These are phyloP conservation scores for Samsoniella hepiali DNA, from an alignment of 2,329 filamentous ascomycete genomes.

Conservation along the genomic window DNA sequence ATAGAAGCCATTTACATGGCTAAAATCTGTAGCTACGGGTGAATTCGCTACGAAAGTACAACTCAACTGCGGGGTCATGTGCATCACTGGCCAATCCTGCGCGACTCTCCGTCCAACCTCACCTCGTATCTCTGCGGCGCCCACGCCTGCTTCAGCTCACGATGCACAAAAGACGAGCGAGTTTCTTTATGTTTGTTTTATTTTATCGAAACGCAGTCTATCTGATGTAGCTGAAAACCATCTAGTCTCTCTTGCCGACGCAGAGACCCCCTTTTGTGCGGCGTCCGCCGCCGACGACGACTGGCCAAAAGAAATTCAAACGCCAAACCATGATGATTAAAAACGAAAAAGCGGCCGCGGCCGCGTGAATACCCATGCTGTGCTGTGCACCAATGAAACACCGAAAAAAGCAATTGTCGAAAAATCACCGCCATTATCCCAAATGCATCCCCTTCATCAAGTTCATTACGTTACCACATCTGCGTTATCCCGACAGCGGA, in stretches of 20 bases:
- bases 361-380: slow-evolving; percentile 10
- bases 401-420: neutral
- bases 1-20: neutral
- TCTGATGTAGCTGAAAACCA: neutral
- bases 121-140: neutral
- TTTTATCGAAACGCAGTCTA: slow-evolving; percentile 11
- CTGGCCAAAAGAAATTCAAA: neutral
- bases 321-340: slow-evolving; percentile 15
- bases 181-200: slow-evolving; percentile 4
- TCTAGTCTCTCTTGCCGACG: slow-evolving; percentile 2
- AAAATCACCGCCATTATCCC: neutral
- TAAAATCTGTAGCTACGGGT: neutral
- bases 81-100: neutral
- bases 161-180: neutral
- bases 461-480: slow-evolving; percentile 8
- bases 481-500: neutral
- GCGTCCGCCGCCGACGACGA: neutral
- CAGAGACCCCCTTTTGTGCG: neutral
- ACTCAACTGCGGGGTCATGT: slow-evolving; percentile 15
- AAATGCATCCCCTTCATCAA: slow-evolving; percentile 11
- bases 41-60: neutral
- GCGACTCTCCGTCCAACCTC: neutral
- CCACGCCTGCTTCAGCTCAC: slow-evolving; percentile 7
- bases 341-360: slow-evolving; percentile 6
- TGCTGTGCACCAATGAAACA: slow-evolving; percentile 15